Conservation (phyloP, 139 green algal genomes). For the Mesotaenium endlicherianum region DNA sequence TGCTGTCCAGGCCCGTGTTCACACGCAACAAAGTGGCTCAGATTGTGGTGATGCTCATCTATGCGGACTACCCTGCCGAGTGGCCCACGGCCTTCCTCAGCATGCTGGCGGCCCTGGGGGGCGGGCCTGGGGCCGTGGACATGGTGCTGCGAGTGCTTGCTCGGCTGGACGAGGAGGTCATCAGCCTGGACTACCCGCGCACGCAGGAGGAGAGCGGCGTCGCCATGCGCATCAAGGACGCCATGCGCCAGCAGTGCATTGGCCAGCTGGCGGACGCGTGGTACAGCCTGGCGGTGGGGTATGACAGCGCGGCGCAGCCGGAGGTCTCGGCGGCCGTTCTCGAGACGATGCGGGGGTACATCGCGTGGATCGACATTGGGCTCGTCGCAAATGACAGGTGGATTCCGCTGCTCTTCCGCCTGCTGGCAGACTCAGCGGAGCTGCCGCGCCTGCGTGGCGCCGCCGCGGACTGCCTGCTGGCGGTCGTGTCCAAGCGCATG, state of each 20-base stretch:
- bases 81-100: slow-evolving; percentile 90
- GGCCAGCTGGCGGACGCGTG: slow-evolving; percentile 72
- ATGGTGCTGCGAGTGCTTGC: slow-evolving; percentile 86
- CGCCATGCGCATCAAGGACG: slow-evolving; percentile 77
- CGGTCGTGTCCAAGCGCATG: slow-evolving; percentile 56
- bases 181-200: slow-evolving; percentile 82
- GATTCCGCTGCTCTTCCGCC: slow-evolving; percentile 42
- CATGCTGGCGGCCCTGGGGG: slow-evolving; percentile 63
- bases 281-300: slow-evolving; percentile 64
- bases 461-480: slow-evolving; percentile 37
- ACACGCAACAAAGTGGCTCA: slow-evolving; percentile 94
- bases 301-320: slow-evolving; percentile 38
- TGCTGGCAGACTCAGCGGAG: slow-evolving; percentile 25
- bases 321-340: slow-evolving; percentile 44
- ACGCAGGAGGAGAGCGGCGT: slow-evolving; percentile 30
- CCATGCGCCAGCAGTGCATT: slow-evolving; percentile 86
- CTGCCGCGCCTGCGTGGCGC: slow-evolving; percentile 18
- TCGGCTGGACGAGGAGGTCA: slow-evolving; percentile 87
- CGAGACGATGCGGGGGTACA: slow-evolving; percentile 62
- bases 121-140: slow-evolving; percentile 64
- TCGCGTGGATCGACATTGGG: slow-evolving; percentile 91
- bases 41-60: slow-evolving; percentile 68
- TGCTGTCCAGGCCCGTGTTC: slow-evolving; percentile 65
- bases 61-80: slow-evolving; percentile 72
- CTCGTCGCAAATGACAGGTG: slow-evolving; percentile 69